These are phyloP conservation scores for Meyerozyma sp. DNA, from an alignment of 1,139 yeast genomes.

Conservation along the genomic window DNA sequence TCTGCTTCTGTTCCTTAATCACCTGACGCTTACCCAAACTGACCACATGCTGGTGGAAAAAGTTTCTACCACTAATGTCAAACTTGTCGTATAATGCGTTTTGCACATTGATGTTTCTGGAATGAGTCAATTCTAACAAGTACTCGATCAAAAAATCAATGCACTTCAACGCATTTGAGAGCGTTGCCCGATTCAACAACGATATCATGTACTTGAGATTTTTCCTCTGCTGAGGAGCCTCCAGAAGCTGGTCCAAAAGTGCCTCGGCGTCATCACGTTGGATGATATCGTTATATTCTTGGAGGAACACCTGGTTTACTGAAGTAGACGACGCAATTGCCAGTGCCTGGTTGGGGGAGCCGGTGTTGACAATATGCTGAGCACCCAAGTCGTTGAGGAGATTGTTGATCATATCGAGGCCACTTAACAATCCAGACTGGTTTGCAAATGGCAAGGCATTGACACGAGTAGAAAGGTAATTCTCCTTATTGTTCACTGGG, in stretches of 20 bases:
- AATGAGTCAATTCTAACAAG: conserved; percentile 11
- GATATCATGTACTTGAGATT: conserved; percentile 44
- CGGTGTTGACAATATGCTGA: conserved; percentile 5
- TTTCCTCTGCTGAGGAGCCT: conserved; percentile 16
- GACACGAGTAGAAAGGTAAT: conserved; percentile 65
- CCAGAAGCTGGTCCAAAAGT: conserved; percentile 33
- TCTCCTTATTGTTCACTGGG: conserved; percentile 62
- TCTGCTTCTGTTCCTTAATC: conserved; percentile 17
- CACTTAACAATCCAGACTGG: conserved; percentile 50
- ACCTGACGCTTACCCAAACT: conserved; percentile 58
- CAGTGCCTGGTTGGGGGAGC: neutral
- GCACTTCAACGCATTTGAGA: conserved; percentile 45
- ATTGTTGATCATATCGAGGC: conserved; percentile 51
- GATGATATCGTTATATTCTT: conserved; percentile 21
- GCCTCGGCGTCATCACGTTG: conserved; percentile 39
- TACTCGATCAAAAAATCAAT: conserved; percentile 47
- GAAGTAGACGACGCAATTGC: neutral
- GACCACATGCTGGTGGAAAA: conserved; percentile 78
- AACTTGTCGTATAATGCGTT: conserved; percentile 44
- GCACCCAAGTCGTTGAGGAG: conserved; percentile 40
- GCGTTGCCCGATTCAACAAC: conserved; percentile 60
- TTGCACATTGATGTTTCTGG: conserved; percentile 38
- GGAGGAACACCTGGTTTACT: conserved; percentile 22
- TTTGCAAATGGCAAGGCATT: conserved; percentile 76
- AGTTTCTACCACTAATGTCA: conserved; percentile 78